Conservation (phyloP, 2,329 filamentous ascomycete species). For the Exophiala viscosa region DNA sequence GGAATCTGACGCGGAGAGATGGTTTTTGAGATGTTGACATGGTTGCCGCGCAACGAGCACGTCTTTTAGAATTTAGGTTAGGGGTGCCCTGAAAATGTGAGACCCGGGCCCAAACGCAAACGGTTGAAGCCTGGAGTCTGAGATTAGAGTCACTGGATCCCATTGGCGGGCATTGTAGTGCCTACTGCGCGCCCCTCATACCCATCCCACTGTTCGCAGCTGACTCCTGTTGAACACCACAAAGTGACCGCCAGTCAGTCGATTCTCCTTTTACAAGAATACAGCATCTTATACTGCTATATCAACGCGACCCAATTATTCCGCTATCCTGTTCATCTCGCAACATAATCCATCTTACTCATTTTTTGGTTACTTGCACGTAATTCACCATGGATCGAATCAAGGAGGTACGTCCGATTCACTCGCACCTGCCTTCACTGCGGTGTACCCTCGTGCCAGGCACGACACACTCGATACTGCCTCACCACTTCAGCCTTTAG, state of each 20-base stretch:
- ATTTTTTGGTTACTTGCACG: background rate
- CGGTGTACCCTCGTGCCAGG: conserved; percentile 30
- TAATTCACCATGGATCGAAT: conserved; percentile 72
- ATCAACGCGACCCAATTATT: background rate
- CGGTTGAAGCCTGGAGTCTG: conserved; percentile 14
- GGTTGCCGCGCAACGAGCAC: conserved; percentile 21
- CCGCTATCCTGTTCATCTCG: background rate
- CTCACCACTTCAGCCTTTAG: conserved; percentile 5
- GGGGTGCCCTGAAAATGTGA: conserved; percentile 3
- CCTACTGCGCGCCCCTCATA: conserved; percentile 6
- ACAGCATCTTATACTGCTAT: conserved; percentile 2
- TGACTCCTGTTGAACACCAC: conserved; percentile 10
- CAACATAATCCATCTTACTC: background rate
- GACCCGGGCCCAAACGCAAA: conserved; percentile 12
- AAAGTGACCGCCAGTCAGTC: conserved; percentile 23
- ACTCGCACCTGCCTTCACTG: conserved; percentile 33
- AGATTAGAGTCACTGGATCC: background rate
- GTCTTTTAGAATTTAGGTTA: background rate
- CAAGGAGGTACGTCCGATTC: conserved; percentile 69
- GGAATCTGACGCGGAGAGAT: conserved; percentile 2
- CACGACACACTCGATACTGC: conserved; percentile 15
- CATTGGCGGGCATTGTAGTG: conserved; percentile 11
- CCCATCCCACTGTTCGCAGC: conserved; percentile 6
- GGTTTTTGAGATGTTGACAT: conserved; percentile 12
- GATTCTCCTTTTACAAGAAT: conserved; percentile 5